Evolutionary conservation across 352 stramenopile species (phyloP).

Genomic region (Phytophthora macrochlamydospora): DNA sequence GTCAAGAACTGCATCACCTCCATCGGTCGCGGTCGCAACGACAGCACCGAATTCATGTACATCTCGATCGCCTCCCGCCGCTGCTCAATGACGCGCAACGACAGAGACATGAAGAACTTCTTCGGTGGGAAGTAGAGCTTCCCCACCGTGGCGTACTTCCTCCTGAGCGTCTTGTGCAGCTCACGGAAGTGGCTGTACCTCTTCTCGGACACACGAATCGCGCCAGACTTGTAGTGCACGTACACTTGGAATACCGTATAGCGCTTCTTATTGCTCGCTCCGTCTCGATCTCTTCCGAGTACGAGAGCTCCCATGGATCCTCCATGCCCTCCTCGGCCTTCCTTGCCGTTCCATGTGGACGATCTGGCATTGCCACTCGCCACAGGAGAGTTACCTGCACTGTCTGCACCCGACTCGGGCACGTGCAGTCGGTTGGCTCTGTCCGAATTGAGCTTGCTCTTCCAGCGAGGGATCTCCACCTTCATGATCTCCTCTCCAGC

Average conservation of each 20-base stretch:
- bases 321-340: slow-evolving; percentile 38
- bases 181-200: slow-evolving; percentile 86
- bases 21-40: slow-evolving; percentile 61
- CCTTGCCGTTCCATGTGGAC: slow-evolving; percentile 63
- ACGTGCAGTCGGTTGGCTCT: slow-evolving; percentile 43
- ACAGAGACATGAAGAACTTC: slow-evolving; percentile 89
- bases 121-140: slow-evolving; percentile 88
- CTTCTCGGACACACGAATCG: slow-evolving; percentile 69
- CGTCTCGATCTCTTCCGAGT: slow-evolving; percentile 24
- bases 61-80: slow-evolving; percentile 80
- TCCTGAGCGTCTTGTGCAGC: slow-evolving; percentile 79
- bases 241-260: slow-evolving; percentile 84
- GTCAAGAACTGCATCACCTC: slow-evolving; percentile 79
- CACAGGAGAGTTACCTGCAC: slow-evolving; percentile 40
- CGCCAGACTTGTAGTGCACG: slow-evolving; percentile 75
- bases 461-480: slow-evolving; percentile 78
- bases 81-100: slow-evolving; percentile 87
- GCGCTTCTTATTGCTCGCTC: slow-evolving; percentile 51
- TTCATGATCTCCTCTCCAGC: slow-evolving; percentile 67
- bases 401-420: slow-evolving; percentile 27
- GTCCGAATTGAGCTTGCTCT: slow-evolving; percentile 58
- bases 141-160: slow-evolving; percentile 79
- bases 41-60: slow-evolving; percentile 84
- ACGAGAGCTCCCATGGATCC: slow-evolving; percentile 42
- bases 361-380: slow-evolving; percentile 27